phyloP scores from a whole-genome alignment of 1,284 basidiomycete species.

The Agroathelia rolfsii region DNA sequence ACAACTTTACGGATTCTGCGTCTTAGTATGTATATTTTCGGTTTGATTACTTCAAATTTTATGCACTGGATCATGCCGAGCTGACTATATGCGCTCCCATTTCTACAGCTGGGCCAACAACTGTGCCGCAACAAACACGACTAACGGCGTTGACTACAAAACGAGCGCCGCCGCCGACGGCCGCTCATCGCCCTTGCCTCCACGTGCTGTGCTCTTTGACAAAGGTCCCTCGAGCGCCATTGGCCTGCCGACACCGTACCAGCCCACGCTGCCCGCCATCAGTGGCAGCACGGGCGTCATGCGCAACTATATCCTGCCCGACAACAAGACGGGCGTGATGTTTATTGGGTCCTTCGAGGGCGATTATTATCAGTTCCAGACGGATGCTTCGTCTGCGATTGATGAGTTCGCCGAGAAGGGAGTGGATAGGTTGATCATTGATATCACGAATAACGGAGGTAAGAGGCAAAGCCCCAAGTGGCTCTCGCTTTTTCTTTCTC shows the following conservation, averaged over 20 bases:
- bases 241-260: conserved; percentile 37
- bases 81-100: neutral
- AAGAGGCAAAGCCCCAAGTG: conserved; percentile 9
- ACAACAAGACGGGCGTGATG: conserved; percentile 53
- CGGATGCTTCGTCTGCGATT: conserved; percentile 38
- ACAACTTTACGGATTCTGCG: conserved; percentile 36
- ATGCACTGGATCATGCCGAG: neutral
- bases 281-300: conserved; percentile 43
- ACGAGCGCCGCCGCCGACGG: conserved; percentile 7
- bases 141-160: conserved; percentile 48
- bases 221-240: conserved; percentile 30
- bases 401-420: conserved; percentile 35
- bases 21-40: conserved; percentile 37
- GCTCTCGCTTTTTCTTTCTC: conserved; percentile 6
- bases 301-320: conserved; percentile 48
- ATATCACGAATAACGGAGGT: conserved; percentile 56
- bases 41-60: neutral
- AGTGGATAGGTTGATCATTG: conserved; percentile 43
- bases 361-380: conserved; percentile 42
- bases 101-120: conserved; percentile 45
- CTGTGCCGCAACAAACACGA: conserved; percentile 41
- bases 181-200: conserved; percentile 9
- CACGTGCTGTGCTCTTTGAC: conserved; percentile 26
- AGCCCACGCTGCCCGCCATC: conserved; percentile 36
- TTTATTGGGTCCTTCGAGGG: conserved; percentile 52